Conservation (phyloP, 352 stramenopile species). For the Globisporangium paddicum region DNA sequence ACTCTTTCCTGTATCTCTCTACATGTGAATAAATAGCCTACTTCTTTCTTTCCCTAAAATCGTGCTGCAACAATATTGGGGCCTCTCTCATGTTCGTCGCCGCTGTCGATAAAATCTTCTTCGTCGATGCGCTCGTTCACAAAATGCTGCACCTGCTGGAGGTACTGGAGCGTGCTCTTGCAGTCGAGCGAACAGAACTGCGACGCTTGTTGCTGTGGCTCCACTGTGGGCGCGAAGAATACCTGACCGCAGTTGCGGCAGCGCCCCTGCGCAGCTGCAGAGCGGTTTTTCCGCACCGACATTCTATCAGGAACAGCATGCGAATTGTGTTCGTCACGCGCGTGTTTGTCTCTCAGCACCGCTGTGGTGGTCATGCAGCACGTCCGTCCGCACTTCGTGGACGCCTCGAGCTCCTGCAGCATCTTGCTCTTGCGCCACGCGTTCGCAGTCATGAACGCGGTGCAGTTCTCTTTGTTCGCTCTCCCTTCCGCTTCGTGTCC, state of each 20-base stretch:
- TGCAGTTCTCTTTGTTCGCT: conserved; percentile 1
- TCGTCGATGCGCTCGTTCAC: conserved; percentile 26
- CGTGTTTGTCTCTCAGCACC: conserved; percentile 8
- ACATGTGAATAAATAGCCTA: conserved; percentile 3
- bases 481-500: neutral
- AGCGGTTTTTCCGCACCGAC: conserved; percentile 10
- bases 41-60: neutral
- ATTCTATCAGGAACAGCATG: conserved; percentile 5
- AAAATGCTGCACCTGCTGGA: conserved; percentile 29
- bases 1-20: conserved; percentile 6
- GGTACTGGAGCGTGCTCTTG: conserved; percentile 55
- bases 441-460: conserved; percentile 9
- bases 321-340: neutral
- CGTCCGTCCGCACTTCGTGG: neutral
- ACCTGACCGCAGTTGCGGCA: conserved; percentile 51
- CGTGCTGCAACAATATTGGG: neutral
- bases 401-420: conserved; percentile 36
- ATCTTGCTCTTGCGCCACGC: conserved; percentile 36
- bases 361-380: conserved; percentile 1
- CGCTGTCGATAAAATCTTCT: neutral
- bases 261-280: conserved; percentile 27
- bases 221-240: conserved; percentile 32
- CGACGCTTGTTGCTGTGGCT: conserved; percentile 11
- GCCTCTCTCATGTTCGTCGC: neutral
- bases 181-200: conserved; percentile 64